Percentiles rank a stretch among this genome's conserved stretches.
phyloP scores from a whole-genome alignment of 768 basidiomycete genomes.

The Leccinellum luteum region DNA sequence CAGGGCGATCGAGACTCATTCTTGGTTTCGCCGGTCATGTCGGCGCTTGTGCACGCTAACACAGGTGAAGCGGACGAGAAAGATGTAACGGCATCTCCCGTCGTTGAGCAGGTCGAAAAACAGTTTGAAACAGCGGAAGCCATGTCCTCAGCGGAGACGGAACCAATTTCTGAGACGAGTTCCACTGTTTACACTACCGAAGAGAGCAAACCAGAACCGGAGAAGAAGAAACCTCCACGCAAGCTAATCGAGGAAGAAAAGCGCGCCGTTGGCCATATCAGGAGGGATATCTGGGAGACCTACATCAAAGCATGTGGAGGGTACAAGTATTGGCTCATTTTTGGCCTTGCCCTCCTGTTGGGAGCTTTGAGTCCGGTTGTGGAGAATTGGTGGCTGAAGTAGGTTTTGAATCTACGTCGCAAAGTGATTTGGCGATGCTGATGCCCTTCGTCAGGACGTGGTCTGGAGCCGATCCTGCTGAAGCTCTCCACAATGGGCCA shows the following conservation, averaged over 20 bases:
- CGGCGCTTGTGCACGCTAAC: slow-evolving; percentile 61
- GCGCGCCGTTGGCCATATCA: slow-evolving; percentile 71
- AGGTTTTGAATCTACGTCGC: slow-evolving; percentile 3
- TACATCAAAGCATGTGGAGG: slow-evolving; percentile 54
- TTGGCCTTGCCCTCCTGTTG: slow-evolving; percentile 49
- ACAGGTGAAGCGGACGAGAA: slow-evolving; percentile 40
- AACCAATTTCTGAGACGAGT: slow-evolving; percentile 39
- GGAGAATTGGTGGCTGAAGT: slow-evolving; percentile 73
- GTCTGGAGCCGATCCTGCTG: slow-evolving; percentile 49
- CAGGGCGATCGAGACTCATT: slow-evolving; percentile 67
- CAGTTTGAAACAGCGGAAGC: slow-evolving; percentile 13
- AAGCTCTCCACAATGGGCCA: slow-evolving; percentile 41
- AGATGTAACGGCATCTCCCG: slow-evolving; percentile 29
- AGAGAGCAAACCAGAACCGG: slow-evolving; percentile 34
- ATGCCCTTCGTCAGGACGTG: slow-evolving; percentile 43
- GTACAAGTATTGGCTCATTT: slow-evolving; percentile 54
- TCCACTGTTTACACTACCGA: slow-evolving; percentile 42
- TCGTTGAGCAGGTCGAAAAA: slow-evolving; percentile 1
- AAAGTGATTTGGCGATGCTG: slow-evolving; percentile 15
- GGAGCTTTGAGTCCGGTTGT: slow-evolving; percentile 64
- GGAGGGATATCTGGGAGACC: slow-evolving; percentile 60
- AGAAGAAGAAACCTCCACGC: slow-evolving; percentile 62
- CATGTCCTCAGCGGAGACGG: slow-evolving; percentile 22
- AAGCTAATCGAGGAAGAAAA: slow-evolving; percentile 86
- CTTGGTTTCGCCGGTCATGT: slow-evolving; percentile 62